A percentile compares a stretch with the other conserved stretches of the same genome.
These are phyloP conservation scores for Phytophthora colocasiae DNA, from an alignment of 352 stramenopile species.

Conservation along the genomic window DNA sequence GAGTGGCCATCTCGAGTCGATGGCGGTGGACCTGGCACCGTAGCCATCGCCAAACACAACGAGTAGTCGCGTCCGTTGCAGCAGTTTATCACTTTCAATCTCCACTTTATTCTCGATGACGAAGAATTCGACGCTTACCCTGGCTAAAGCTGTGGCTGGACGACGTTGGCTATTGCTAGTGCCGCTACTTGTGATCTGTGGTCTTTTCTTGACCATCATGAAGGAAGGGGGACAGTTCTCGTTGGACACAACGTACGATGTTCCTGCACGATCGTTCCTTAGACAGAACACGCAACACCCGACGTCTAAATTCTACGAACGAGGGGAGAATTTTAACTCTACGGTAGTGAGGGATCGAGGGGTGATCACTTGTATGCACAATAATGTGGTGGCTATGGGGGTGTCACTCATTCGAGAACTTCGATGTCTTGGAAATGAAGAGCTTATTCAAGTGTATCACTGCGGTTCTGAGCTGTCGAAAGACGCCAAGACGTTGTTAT, in stretches of 20 bases:
- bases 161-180: slow-evolving; percentile 13
- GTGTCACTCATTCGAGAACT: slow-evolving; percentile 31
- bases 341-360: slow-evolving; percentile 10
- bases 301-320: slow-evolving; percentile 17
- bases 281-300: slow-evolving; percentile 5
- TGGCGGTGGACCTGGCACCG: slow-evolving; percentile 24
- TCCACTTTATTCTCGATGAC: slow-evolving; percentile 4
- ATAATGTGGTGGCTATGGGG: slow-evolving; percentile 16
- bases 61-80: slow-evolving; percentile 19
- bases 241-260: background rate
- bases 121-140: slow-evolving; percentile 1
- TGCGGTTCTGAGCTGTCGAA: slow-evolving; percentile 23
- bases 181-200: slow-evolving; percentile 13
- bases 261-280: background rate
- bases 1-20: slow-evolving; percentile 23
- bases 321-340: slow-evolving; percentile 10
- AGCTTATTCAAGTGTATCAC: slow-evolving; percentile 37
- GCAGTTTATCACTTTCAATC: no score
- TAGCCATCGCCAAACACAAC: slow-evolving; percentile 8
- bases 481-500: slow-evolving; percentile 16
- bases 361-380: slow-evolving; percentile 19
- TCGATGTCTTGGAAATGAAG: slow-evolving; percentile 31
- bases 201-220: slow-evolving; percentile 2
- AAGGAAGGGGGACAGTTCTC: background rate
- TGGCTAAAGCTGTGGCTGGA: slow-evolving; percentile 5